Evolutionary conservation across 1,284 basidiomycete species (phyloP), one percentile per base, ranked within the genome.

Genomic region (Cutaneotrichosporon sp.): DNA sequence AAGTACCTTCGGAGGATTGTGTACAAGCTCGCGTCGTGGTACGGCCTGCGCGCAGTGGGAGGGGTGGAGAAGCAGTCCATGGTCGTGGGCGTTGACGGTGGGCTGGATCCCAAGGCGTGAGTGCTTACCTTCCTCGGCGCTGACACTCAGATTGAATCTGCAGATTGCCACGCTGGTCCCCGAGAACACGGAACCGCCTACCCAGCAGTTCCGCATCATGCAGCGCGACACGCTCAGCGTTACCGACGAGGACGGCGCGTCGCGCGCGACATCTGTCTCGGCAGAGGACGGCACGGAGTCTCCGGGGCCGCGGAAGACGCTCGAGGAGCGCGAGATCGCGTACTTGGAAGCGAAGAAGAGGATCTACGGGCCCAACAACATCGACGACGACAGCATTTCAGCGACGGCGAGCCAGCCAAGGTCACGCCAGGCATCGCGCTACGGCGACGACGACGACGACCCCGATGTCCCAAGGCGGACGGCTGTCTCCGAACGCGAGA

Each of bases 21-120:
- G 25, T 78, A 78, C 61, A 78, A 78, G 62, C 68, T 69, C 4
- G 76, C 76, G 18, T 75, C 77, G 56, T 78, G 76, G 76, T 78
- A 77, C 56, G 76, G 76, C 4, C 38, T 77, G 25, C 74, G 73
- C 27, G 75, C 71, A 9, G 69, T 70, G 2, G 58, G 60, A 4
- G 63, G 62, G 4, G 33, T 55, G 25, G 63, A 67, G 10, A 45
- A 60, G 3, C 69, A 64, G 8, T 46, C 59, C 16, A 75, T 78
- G 66, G 60, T 72, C 4, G 62, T 76, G 4, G 75, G 75, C 24
- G 67, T 76, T 0, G 29, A 71, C 11, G 74, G 73, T 0, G 43
- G 52, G 5, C 56, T 78, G 50, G 62, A 71, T 22, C 67, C 70
- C 16, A 69, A 68, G 56, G 70, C 69, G 76, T 75, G 49, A 60